phyloP scores from a whole-genome alignment of 2,329 filamentous ascomycete genomes.

The Biscogniauxia mediterranea region DNA sequence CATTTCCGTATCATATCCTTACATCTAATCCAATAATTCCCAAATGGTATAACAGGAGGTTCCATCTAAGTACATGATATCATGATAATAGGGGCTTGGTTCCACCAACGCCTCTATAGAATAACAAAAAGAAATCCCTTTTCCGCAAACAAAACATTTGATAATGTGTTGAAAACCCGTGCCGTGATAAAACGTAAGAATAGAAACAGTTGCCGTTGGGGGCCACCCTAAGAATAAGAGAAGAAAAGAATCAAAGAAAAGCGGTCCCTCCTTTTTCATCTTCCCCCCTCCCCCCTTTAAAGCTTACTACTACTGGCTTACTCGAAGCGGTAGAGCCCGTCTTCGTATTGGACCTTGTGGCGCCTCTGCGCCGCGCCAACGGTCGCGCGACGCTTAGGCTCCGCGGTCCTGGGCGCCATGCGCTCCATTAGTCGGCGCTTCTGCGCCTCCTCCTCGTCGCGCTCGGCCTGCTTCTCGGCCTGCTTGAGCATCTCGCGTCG shows the following conservation, averaged over 20 bases:
- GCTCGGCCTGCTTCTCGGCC: conserved; percentile 21
- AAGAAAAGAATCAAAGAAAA: too few relatives aligned
- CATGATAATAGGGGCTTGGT: not conserved
- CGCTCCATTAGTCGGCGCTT: conserved; percentile 40
- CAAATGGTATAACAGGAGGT: not conserved
- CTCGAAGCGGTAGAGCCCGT: conserved; percentile 41
- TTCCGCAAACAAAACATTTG: not conserved
- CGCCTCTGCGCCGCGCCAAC: conserved; percentile 38
- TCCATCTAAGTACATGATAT: not conserved
- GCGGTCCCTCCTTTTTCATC: not conserved
- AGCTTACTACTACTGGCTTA: conserved; percentile 24
- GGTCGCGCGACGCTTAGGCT: conserved; percentile 33
- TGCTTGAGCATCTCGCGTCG: conserved; percentile 31
- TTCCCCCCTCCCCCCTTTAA: not conserved
- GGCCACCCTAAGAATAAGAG: too few relatives aligned
- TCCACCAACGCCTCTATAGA: not conserved
- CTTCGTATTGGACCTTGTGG: conserved; percentile 37
- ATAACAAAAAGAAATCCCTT: not conserved
- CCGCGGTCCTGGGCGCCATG: conserved; percentile 32
- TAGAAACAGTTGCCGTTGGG: not conserved
- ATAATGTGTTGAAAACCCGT: not conserved
- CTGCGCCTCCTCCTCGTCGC: conserved; percentile 38
- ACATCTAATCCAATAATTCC: not conserved
- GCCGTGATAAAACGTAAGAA: not conserved
- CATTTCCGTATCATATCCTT: not conserved